Evolutionary conservation across 2,329 filamentous ascomycete genomes (phyloP).

Genomic region (Colletotrichum camelliae): DNA sequence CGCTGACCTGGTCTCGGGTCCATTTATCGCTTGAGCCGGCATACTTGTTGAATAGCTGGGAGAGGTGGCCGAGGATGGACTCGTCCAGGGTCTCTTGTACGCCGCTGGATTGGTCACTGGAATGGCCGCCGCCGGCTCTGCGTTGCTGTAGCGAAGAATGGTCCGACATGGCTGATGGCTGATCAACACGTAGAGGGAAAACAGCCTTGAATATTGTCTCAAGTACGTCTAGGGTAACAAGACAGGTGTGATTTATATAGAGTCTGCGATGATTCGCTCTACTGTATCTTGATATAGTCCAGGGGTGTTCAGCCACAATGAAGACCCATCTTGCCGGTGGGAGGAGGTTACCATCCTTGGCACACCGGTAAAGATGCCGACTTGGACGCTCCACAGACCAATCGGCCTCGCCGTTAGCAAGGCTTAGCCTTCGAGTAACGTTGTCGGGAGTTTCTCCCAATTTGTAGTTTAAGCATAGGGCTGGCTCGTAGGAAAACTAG

Average conservation of each 20-base stretch:
- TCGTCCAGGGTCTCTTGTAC: conserved; percentile 26
- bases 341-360: not conserved
- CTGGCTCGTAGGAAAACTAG: not conserved
- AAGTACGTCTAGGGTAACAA: not conserved
- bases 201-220: too few relatives aligned
- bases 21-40: conserved; percentile 46
- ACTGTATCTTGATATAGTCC: not conserved
- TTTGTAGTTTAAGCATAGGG: not conserved
- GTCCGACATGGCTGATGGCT: not conserved
- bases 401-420: not conserved
- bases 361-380: not conserved
- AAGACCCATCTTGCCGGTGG: not conserved
- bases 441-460: not conserved
- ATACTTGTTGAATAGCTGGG: conserved; percentile 50
- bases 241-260: not conserved
- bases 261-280: not conserved
- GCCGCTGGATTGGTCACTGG: not conserved
- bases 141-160: not conserved
- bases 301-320: not conserved
- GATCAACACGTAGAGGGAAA: not conserved
- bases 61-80: conserved; percentile 45
- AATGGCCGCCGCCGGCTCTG: not conserved
- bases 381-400: not conserved
- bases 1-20: conserved; percentile 46
- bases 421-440: not conserved